phyloP scores from a whole-genome alignment of 2,329 filamentous ascomycete genomes.

The Periconia sp. region DNA sequence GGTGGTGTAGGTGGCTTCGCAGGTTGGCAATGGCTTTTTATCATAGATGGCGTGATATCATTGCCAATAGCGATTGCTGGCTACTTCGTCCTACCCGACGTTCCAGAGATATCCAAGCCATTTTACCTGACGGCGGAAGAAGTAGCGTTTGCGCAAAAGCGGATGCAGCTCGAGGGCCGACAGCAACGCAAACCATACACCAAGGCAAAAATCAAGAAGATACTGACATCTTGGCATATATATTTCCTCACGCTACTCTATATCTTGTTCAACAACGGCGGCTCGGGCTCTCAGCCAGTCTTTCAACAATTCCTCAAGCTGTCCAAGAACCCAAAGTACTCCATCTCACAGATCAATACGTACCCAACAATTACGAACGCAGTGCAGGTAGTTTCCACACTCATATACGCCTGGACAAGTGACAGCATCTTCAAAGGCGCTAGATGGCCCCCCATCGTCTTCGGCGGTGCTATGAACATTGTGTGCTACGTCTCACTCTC shows the following conservation, averaged over 20 bases:
- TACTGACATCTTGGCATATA: slow-evolving; percentile 70
- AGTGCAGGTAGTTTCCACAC: slow-evolving; percentile 63
- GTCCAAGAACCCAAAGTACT: slow-evolving; percentile 53
- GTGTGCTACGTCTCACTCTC: slow-evolving; percentile 54
- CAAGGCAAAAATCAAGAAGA: slow-evolving; percentile 62
- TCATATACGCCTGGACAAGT: slow-evolving; percentile 70
- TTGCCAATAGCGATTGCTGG: slow-evolving; percentile 59
- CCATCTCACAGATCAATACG: slow-evolving; percentile 62
- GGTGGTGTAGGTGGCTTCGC: slow-evolving; percentile 55
- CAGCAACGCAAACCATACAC: slow-evolving; percentile 54
- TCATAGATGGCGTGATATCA: slow-evolving; percentile 61
- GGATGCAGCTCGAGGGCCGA: slow-evolving; percentile 59
- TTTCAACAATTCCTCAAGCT: slow-evolving; percentile 58
- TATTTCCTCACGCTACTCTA: slow-evolving; percentile 65
- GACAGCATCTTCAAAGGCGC: slow-evolving; percentile 65
- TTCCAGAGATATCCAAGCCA: slow-evolving; percentile 57
- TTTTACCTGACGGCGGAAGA: slow-evolving; percentile 56
- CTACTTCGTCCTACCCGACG: slow-evolving; percentile 57
- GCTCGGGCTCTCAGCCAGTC: slow-evolving; percentile 58
- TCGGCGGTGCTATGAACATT: slow-evolving; percentile 53
- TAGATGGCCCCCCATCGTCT: slow-evolving; percentile 69
- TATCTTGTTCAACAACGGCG: slow-evolving; percentile 69
- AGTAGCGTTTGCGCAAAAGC: slow-evolving; percentile 52
- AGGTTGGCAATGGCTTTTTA: slow-evolving; percentile 63
- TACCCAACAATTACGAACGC: slow-evolving; percentile 59